Evolutionary conservation across 768 basidiomycete species (phyloP), one percentile per base, ranked within the genome.

Genomic region (Botryobasidium botryosum): DNA sequence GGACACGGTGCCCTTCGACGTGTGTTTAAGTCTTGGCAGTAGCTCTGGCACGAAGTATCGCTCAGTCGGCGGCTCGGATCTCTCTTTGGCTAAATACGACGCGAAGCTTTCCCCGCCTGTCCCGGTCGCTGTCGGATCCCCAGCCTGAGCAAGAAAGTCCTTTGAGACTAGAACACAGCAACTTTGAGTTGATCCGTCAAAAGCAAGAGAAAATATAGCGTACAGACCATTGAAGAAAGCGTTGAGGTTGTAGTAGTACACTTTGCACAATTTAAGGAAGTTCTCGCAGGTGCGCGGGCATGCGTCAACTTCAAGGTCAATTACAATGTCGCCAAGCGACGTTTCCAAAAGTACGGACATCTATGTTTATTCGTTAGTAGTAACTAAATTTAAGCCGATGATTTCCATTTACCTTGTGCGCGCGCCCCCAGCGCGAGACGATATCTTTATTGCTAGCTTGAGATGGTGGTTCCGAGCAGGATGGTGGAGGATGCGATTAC

Each of bases 341-440:
- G 94, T 99, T 68, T 97, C 94, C 52, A 97, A 72, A 47, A 99
- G 71, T 32, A 97, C 86, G 47, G 91, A 96, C 94, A 96, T 94
- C n/a, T n/a, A n/a, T n/a, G n/a, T n/a, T n/a, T n/a, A 38, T 29
- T n/a, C n/a, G n/a, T n/a, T n/a, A n/a, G n/a, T n/a, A n/a, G n/a
- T n/a, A n/a, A n/a, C n/a, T n/a, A n/a, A n/a, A n/a, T n/a, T n/a
- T n/a, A n/a, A n/a, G n/a, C n/a, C n/a, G n/a, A n/a, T n/a, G n/a
- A n/a, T n/a, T n/a, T n/a, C n/a, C n/a, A n/a, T n/a, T n/a, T n/a
- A n/a, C n/a, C n/a, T n/a, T n/a, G n/a, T n/a, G n/a, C n/a, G n/a
- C n/a, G n/a, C n/a, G n/a, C n/a, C n/a, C n/a, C n/a, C n/a, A n/a
- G n/a, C n/a, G n/a, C n/a, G n/a, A n/a, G n/a, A n/a, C n/a, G n/a